Base-by-base conservation (phyloP, 2,329 filamentous ascomycete species). In the Teratosphaeria viscida region DNA sequence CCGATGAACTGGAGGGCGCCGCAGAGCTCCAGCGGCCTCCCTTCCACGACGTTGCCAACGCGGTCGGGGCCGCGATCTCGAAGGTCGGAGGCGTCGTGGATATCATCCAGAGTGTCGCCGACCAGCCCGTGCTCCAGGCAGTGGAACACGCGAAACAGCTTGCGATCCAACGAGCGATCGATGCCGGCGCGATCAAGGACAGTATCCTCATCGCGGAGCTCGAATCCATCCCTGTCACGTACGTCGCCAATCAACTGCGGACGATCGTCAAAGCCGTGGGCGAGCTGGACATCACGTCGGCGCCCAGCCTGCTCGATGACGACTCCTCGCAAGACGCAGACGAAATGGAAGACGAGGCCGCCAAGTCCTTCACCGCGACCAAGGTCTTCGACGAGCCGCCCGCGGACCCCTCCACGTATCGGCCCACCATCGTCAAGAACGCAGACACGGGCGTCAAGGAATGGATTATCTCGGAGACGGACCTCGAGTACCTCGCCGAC, bases 21-120 rank as follows among this genome's bases (percentile, higher is more conserved):
- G 74, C 76, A 6, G 73, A 79, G 61, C 77, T 79, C 59, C 78
- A 81, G 7, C 72, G 76, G 4, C 82, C 82, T 0, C 75, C 78
- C 2, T 79, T 78, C 56, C 75, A 81, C 34, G 81, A 80, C 59
- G 81, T 80, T 0, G 82, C 82, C 3, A 85, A 85, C 67, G 82
- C 83, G 0, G 79, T 85, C 2, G 83, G 83, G 5, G 82, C 83
- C 0, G 83, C 83, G 0, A 82, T 83, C 35, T 80, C 80, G 2
- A 81, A 81, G 57, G 78, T 83, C 0, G 77, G 78, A 2, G 81
- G 80, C 0, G 77, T 78, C 10, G 72, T 83, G 1, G 81, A 84
- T 59, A 71, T 78, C 1, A 78, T 83, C n/a, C 75, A 80, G 47
- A 65, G 63, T 61, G 76, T 79, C 10, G 64, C 77, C 16, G 74